A percentile compares a stretch with the other conserved stretches of the same genome.
phyloP scores from a whole-genome alignment of 2,329 filamentous ascomycete genomes.

The Exophiala lecanii-corni region DNA sequence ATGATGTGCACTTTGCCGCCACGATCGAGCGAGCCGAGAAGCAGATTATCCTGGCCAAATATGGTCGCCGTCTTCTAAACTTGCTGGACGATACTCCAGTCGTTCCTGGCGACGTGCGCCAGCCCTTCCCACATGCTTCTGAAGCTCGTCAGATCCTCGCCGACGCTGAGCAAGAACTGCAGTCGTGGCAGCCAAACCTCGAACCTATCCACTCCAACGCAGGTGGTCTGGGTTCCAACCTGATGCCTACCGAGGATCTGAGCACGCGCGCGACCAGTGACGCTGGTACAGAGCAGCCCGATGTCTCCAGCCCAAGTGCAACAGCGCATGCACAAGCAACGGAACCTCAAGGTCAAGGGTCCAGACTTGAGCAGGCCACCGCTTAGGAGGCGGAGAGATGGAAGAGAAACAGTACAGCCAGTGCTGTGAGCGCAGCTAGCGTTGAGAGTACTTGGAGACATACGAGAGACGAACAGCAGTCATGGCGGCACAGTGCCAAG shows the following conservation, averaged over 20 bases:
- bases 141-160: conserved; percentile 82
- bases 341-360: conserved; percentile 20
- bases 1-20: conserved; percentile 79
- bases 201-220: conserved; percentile 51
- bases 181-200: conserved; percentile 61
- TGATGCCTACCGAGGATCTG: conserved; percentile 31
- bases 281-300: conserved; percentile 7
- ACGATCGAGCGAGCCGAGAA: conserved; percentile 96
- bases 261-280: conserved; percentile 20
- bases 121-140: conserved; percentile 60
- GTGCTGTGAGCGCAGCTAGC: not conserved
- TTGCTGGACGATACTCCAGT: conserved; percentile 86
- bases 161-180: conserved; percentile 84
- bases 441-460: conserved; percentile 2
- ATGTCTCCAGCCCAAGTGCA: conserved; percentile 1
- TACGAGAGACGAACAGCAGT: not conserved
- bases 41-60: conserved; percentile 87
- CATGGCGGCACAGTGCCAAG: not conserved
- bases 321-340: conserved; percentile 8
- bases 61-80: conserved; percentile 77
- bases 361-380: conserved; percentile 23
- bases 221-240: conserved; percentile 42
- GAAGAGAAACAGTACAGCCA: conserved; percentile 9
- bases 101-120: conserved; percentile 74
- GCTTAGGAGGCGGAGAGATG: conserved; percentile 22